Evolutionary conservation across 306 rosid genomes (phyloP).

Genomic region (Vicia sativa): DNA sequence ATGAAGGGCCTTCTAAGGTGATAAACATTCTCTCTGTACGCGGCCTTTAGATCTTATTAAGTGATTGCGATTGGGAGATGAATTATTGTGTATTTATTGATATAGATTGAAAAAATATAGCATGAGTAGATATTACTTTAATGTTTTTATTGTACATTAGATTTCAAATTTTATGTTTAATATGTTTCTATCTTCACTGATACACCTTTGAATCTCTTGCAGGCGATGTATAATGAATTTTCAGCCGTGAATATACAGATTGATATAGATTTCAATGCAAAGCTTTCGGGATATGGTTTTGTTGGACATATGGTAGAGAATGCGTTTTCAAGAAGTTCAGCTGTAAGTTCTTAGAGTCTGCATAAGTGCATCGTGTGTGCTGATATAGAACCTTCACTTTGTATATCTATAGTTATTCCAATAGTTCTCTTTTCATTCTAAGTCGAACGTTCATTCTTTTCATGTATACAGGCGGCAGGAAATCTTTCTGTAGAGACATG

Average conservation of each 20-base stretch:
- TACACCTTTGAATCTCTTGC: conserved; percentile 36
- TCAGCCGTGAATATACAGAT: conserved; percentile 81
- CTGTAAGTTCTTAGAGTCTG: conserved; percentile 48
- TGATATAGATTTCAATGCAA: conserved; percentile 88
- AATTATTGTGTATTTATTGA: conserved; percentile 29
- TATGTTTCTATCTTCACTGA: conserved; percentile 38
- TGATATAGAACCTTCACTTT: neutral
- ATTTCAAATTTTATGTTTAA: conserved; percentile 11
- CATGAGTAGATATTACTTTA: neutral
- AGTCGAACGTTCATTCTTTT: neutral
- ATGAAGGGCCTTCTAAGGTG: conserved; percentile 97
- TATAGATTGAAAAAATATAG: conserved; percentile 19
- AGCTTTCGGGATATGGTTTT: conserved; percentile 95
- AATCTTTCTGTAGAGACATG: conserved; percentile 80
- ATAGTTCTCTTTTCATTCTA: neutral
- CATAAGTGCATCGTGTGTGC: conserved; percentile 2
- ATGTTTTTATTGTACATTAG: conserved; percentile 25
- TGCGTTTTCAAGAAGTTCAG: conserved; percentile 57
- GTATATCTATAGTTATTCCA: neutral
- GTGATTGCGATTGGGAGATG: neutral
- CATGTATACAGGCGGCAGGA: conserved; percentile 59
- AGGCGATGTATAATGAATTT: conserved; percentile 96
- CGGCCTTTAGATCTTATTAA: conserved; percentile 8
- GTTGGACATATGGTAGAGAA: conserved; percentile 63
- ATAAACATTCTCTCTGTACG: conserved; percentile 34